These are phyloP conservation scores for Lachnellula occidentalis DNA, from an alignment of 2,329 filamentous ascomycete genomes.

Conservation along the genomic window DNA sequence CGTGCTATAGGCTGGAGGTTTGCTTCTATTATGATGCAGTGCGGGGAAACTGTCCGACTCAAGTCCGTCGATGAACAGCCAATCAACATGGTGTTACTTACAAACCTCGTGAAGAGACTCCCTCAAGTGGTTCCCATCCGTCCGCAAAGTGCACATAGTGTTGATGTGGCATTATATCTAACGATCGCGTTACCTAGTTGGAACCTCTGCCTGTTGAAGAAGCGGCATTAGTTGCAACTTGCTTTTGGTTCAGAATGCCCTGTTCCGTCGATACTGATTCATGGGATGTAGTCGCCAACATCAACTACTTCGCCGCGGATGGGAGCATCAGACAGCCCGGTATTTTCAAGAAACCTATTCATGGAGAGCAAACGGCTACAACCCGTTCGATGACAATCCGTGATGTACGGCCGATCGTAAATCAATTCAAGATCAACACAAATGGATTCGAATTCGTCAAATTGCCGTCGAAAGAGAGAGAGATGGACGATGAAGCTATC, in stretches of 20 bases:
- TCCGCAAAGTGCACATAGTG: too few relatives aligned
- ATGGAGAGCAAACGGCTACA: not conserved
- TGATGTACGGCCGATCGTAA: not conserved
- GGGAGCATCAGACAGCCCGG: not conserved
- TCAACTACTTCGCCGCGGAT: not conserved
- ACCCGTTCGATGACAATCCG: not conserved
- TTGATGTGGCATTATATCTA: not conserved
- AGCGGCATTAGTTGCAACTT: not conserved
- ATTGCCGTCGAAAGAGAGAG: not conserved
- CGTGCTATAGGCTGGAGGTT: too few relatives aligned
- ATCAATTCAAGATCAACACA: slow-evolving; percentile 1
- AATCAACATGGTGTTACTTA: too few relatives aligned
- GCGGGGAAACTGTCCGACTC: not conserved
- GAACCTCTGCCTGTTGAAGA: too few relatives aligned
- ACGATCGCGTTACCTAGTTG: too few relatives aligned
- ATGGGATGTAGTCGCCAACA: not conserved
- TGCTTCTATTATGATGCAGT: not conserved
- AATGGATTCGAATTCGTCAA: slow-evolving; percentile 5
- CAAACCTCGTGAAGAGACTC: too few relatives aligned
- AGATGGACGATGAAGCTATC: not conserved
- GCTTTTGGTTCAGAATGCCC: not conserved
- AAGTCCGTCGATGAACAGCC: not conserved
- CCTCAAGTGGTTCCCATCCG: too few relatives aligned
- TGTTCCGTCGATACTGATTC: not conserved
- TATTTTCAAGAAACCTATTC: not conserved